phyloP scores from a whole-genome alignment of 352 stramenopile species.

The Phytophthora pini region DNA sequence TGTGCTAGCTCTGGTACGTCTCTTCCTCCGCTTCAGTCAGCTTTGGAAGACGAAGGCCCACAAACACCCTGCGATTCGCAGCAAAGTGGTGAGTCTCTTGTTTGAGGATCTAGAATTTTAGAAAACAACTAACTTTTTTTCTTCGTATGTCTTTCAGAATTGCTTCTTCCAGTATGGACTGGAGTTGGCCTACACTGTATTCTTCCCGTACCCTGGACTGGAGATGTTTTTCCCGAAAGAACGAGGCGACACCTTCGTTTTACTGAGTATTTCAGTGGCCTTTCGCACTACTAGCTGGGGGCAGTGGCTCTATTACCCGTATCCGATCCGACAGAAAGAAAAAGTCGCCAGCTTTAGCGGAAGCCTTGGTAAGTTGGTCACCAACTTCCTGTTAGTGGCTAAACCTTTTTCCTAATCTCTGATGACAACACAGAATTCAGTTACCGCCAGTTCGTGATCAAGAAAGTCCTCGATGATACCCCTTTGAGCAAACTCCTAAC shows the following conservation, averaged over 20 bases:
- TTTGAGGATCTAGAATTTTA: background rate
- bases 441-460: constrained; percentile 75
- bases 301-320: constrained; percentile 67
- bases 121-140: background rate
- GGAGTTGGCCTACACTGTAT: constrained; percentile 42
- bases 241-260: constrained; percentile 41
- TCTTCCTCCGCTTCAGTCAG: constrained; percentile 26
- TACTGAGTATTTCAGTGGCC: constrained; percentile 49
- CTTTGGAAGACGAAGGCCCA: constrained; percentile 28
- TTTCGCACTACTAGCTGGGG: constrained; percentile 60
- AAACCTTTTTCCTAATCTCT: background rate
- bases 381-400: too few species aligned
- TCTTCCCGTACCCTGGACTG: constrained; percentile 65
- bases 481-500: constrained; percentile 52
- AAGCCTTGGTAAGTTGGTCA: constrained; percentile 46
- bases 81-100: constrained; percentile 18
- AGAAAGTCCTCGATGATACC: constrained; percentile 72
- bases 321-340: constrained; percentile 71
- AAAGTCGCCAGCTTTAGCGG: constrained; percentile 70
- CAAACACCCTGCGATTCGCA: background rate
- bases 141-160: constrained; percentile 7
- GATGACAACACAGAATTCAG: constrained; percentile 53
- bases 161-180: constrained; percentile 24
- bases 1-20: constrained; percentile 17
- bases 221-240: constrained; percentile 38